These are phyloP conservation scores for Pseudocercospora macadamiae DNA, from an alignment of 2,329 filamentous ascomycete genomes.

Conservation along the genomic window DNA sequence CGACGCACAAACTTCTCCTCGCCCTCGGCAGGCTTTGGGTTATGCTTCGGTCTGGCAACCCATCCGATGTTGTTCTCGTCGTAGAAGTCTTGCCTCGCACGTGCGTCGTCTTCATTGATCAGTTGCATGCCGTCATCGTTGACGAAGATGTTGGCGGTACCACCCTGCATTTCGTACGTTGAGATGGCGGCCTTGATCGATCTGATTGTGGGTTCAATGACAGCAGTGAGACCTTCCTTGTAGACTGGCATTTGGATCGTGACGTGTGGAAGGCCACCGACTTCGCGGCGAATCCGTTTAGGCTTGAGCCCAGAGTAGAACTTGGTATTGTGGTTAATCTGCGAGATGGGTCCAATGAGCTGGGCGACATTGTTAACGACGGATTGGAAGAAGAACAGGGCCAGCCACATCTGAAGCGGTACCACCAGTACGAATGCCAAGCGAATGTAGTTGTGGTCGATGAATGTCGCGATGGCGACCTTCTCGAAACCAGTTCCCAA, in stretches of 20 bases:
- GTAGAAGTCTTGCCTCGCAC: conserved; percentile 52
- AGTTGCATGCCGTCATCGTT: conserved; percentile 72
- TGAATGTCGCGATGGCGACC: conserved; percentile 57
- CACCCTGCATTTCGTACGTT: conserved; percentile 59
- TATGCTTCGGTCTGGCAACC: conserved; percentile 54
- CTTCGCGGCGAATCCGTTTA: conserved; percentile 42
- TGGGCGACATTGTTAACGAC: conserved; percentile 46
- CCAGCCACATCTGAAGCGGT: conserved; percentile 63
- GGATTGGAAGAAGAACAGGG: conserved; percentile 56
- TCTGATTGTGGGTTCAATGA: conserved; percentile 44
- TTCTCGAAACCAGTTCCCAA: conserved; percentile 61
- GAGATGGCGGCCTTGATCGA: conserved; percentile 50
- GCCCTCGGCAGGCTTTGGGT: conserved; percentile 55
- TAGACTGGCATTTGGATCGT: conserved; percentile 57
- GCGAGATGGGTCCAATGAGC: conserved; percentile 48
- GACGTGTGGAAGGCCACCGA: conserved; percentile 49
- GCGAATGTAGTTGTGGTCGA: conserved; percentile 59
- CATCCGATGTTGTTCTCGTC: conserved; percentile 55
- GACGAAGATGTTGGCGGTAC: conserved; percentile 68
- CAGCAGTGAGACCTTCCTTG: conserved; percentile 45
- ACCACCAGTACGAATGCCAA: conserved; percentile 57
- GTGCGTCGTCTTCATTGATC: conserved; percentile 52
- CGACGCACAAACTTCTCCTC: conserved; percentile 55
- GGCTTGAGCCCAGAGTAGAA: conserved; percentile 50
- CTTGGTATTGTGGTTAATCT: conserved; percentile 49